phyloP scores from a whole-genome alignment of 768 basidiomycete species.

The Collybiopsis confluens region DNA sequence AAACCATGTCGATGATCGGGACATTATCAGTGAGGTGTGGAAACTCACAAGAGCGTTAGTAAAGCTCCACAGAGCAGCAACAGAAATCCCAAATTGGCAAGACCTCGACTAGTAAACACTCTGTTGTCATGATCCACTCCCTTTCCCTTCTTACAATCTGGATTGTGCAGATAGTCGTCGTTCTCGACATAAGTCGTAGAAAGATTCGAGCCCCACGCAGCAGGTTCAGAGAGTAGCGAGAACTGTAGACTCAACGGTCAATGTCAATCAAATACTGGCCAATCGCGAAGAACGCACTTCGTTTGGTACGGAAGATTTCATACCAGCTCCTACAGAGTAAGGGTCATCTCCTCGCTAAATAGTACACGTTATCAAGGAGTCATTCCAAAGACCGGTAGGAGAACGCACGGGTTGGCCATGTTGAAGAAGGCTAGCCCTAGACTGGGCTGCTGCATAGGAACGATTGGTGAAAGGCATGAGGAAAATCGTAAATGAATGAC shows the following conservation, averaged over 20 bases:
- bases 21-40: not conserved
- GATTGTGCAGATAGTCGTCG: constrained; percentile 74
- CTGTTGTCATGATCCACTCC: constrained; percentile 35
- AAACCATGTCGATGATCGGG: not conserved
- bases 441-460: not conserved
- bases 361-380: no score
- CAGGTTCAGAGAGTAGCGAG: constrained; percentile 61
- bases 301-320: constrained; percentile 35
- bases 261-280: no score
- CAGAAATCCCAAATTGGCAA: constrained; percentile 72
- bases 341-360: not conserved
- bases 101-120: constrained; percentile 54
- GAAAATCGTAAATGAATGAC: constrained; percentile 16
- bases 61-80: constrained; percentile 44
- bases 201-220: constrained; percentile 60
- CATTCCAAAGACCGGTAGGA: no score
- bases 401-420: not conserved
- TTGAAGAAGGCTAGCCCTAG: not conserved
- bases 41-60: constrained; percentile 58
- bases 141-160: constrained; percentile 33
- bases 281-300: constrained; percentile 35
- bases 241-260: no score
- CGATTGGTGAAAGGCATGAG: constrained; percentile 10
- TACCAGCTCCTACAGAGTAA: constrained; percentile 38
- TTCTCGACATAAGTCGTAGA: constrained; percentile 52